These are phyloP conservation scores for Vigna reflexopilosa DNA, from an alignment of 306 rosid genomes.

Conservation along the genomic window DNA sequence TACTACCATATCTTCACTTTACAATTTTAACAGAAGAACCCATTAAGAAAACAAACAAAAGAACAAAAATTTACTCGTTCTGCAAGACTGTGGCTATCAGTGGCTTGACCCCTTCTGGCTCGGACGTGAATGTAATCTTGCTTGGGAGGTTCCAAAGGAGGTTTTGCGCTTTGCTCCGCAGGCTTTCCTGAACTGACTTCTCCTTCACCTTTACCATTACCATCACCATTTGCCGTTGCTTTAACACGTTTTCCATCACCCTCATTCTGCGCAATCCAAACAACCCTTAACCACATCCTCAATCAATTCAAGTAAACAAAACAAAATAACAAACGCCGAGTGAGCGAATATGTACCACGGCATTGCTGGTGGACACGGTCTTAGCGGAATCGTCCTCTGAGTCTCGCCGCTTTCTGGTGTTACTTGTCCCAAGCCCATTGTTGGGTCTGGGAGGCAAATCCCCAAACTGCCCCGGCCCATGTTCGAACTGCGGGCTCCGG, in stretches of 20 bases:
- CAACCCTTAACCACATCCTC: background rate
- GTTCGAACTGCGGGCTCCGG: slow-evolving; percentile 60
- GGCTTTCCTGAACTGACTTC: slow-evolving; percentile 80
- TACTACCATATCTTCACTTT: background rate
- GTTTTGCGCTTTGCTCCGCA: slow-evolving; percentile 60
- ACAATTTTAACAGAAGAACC: background rate
- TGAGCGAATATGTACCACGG: slow-evolving; percentile 48
- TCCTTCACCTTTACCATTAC: slow-evolving; percentile 53
- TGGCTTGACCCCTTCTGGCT: slow-evolving; percentile 97
- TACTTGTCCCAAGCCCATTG: slow-evolving; percentile 43
- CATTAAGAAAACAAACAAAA: background rate
- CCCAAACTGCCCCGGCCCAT: slow-evolving; percentile 56
- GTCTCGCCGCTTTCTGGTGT: slow-evolving; percentile 65
- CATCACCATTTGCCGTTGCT: slow-evolving; percentile 51
- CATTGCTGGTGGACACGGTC: slow-evolving; percentile 65
- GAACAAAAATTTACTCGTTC: slow-evolving; percentile 65
- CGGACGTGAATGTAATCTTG: slow-evolving; percentile 90
- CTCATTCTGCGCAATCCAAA: slow-evolving; percentile 60
- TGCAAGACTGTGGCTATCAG: slow-evolving; percentile 96
- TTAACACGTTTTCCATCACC: slow-evolving; percentile 70
- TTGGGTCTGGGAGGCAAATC: slow-evolving; percentile 53
- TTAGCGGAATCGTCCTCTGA: slow-evolving; percentile 66
- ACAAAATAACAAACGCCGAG: background rate
- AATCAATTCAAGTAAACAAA: background rate
- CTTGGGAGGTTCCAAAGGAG: slow-evolving; percentile 75